Evolutionary conservation across 441 rosid genomes (phyloP).

Genomic region (Erodium texanum): DNA sequence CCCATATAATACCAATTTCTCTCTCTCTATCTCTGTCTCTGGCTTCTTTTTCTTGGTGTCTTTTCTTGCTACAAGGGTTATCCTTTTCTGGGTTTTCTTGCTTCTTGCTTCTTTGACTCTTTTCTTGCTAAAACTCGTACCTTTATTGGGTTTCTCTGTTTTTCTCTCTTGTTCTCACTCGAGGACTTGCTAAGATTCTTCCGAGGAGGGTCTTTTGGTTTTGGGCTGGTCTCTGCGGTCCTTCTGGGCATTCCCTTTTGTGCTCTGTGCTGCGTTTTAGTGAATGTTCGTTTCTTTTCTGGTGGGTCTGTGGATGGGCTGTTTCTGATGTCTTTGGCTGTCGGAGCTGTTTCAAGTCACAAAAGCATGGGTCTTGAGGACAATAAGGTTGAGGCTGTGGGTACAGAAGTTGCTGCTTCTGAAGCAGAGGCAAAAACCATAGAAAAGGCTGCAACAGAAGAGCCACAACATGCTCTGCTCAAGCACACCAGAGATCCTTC

Average conservation of each 20-base stretch:
- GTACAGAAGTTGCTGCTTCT: constrained; percentile 20
- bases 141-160: constrained; percentile 19
- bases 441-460: constrained; percentile 18
- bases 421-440: constrained; percentile 17
- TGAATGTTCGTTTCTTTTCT: constrained; percentile 6
- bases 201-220: background rate
- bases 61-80: constrained; percentile 21
- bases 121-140: background rate
- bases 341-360: constrained; percentile 34
- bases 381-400: constrained; percentile 17
- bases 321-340: constrained; percentile 42
- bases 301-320: constrained; percentile 24
- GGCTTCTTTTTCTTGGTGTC: constrained; percentile 20
- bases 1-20: constrained; percentile 10
- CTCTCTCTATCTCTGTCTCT: constrained; percentile 7
- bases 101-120: constrained; percentile 19
- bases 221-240: constrained; percentile 14
- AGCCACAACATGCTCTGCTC: constrained; percentile 17
- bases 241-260: constrained; percentile 9
- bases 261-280: background rate
- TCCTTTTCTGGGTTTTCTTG: constrained; percentile 25
- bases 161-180: constrained; percentile 12
- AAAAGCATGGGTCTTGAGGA: constrained; percentile 43
- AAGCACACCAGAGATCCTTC: constrained; percentile 35
- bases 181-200: background rate